Evolutionary conservation across 2,329 filamentous ascomycete species (phyloP).

Genomic region (Cladosporium sp.): DNA sequence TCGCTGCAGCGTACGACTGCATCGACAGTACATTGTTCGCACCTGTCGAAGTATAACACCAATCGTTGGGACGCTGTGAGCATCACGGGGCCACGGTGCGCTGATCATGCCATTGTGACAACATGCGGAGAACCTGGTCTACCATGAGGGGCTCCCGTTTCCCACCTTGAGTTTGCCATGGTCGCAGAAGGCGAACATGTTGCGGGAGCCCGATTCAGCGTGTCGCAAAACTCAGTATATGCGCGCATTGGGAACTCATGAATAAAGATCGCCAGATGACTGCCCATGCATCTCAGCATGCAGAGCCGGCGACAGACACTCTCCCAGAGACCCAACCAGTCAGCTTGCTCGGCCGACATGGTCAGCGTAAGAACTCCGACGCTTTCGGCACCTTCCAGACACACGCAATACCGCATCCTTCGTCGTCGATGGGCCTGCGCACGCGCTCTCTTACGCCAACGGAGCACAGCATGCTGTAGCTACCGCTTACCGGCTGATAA

Average conservation of each 20-base stretch:
- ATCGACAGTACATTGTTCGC: too few relatives aligned
- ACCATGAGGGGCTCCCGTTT: constrained; percentile 10
- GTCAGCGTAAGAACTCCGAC: background rate
- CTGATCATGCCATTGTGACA: constrained; percentile 8
- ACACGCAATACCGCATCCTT: background rate
- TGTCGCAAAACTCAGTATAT: background rate
- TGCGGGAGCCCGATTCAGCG: background rate
- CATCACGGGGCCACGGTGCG: constrained; percentile 2
- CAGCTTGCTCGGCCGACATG: background rate
- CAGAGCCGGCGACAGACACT: background rate
- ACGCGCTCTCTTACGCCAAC: background rate
- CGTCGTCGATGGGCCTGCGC: background rate
- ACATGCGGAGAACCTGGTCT: constrained; percentile 11
- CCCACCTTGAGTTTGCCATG: constrained; percentile 5
- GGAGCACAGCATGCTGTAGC: constrained; percentile 10
- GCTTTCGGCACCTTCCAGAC: background rate
- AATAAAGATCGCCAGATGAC: constrained; percentile 9
- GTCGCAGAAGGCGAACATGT: background rate
- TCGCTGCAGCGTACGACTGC: too few relatives aligned
- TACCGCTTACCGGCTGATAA: constrained; percentile 2
- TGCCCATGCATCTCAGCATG: background rate
- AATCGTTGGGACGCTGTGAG: background rate
- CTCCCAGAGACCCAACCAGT: background rate
- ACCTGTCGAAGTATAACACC: too few relatives aligned
- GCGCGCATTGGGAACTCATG: background rate